These are phyloP conservation scores for Lachnellula suecica DNA, from an alignment of 2,329 filamentous ascomycete genomes.

Conservation along the genomic window DNA sequence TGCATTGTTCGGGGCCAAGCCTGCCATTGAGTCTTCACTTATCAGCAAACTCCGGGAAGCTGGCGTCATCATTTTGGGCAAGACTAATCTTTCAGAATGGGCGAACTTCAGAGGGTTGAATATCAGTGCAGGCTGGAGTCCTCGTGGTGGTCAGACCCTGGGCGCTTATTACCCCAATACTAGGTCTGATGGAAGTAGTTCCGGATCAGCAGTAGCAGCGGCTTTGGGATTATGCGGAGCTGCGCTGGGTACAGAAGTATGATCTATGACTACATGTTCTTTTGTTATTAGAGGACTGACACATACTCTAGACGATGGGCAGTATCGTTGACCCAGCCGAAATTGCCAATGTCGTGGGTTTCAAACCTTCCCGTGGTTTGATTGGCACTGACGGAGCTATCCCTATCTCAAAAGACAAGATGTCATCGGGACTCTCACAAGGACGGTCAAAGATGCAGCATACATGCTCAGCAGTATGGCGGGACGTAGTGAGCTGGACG, in stretches of 20 bases:
- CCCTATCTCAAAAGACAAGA: conserved; percentile 65
- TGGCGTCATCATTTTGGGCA: conserved; percentile 28
- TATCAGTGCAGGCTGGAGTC: conserved; percentile 62
- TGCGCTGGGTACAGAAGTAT: conserved; percentile 60
- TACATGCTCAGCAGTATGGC: conserved; percentile 63
- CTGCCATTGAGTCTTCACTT: conserved; percentile 24
- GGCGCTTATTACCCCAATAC: conserved; percentile 61
- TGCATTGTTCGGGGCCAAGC: conserved; percentile 23
- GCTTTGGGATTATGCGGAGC: conserved; percentile 60
- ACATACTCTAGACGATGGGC: conserved; percentile 64
- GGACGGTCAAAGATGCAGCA: conserved; percentile 64
- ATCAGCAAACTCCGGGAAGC: conserved; percentile 24
- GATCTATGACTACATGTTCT: too few species aligned
- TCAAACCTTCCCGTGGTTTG: conserved; percentile 67
- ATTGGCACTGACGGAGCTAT: conserved; percentile 63
- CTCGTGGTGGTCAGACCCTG: conserved; percentile 60
- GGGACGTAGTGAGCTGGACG: conserved; percentile 59
- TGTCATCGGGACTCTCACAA: conserved; percentile 61
- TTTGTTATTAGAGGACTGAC: too few species aligned
- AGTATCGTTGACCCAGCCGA: conserved; percentile 59
- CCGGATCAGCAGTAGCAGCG: conserved; percentile 59
- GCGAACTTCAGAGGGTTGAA: conserved; percentile 59
- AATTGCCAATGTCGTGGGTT: conserved; percentile 61
- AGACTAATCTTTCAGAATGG: conserved; percentile 51
- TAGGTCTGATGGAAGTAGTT: conserved; percentile 61